Conservation (phyloP, 495 filamentous ascomycete genomes). For the Annulohypoxylon maeteangense region DNA sequence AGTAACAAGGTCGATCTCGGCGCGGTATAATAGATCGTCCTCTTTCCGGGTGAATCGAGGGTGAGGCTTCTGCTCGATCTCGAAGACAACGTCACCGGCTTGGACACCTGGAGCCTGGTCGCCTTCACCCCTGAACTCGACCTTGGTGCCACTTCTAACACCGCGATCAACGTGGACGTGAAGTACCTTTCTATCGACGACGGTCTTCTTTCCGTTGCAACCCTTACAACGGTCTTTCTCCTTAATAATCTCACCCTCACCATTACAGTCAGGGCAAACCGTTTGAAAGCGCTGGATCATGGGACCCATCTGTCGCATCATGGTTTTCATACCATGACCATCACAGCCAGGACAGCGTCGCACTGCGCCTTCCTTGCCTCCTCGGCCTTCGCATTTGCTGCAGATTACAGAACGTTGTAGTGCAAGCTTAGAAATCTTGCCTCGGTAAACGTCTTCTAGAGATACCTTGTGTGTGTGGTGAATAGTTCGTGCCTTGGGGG, state of each 20-base stretch:
- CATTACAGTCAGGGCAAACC: conserved; percentile 96
- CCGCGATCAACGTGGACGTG: conserved; percentile 98
- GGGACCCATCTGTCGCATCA: conserved; percentile 99
- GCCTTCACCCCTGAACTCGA: conserved; percentile 95
- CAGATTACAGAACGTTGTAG: conserved; percentile 98
- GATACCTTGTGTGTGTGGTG: conserved; percentile 98
- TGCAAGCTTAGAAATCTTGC: conserved; percentile 96
- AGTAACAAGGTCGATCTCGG: conserved; percentile 95
- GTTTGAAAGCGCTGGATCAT: conserved; percentile 99
- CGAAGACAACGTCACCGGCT: conserved; percentile 94
- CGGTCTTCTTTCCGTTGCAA: conserved; percentile 96
- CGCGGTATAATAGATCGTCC: conserved; percentile 95
- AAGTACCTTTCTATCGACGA: conserved; percentile 96
- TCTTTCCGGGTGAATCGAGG: conserved; percentile 93
- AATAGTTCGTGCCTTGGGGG: conserved; percentile 94
- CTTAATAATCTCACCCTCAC: conserved; percentile 94
- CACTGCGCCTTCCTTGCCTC: conserved; percentile 96
- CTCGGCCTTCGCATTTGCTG: conserved; percentile 91
- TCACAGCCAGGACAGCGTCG: conserved; percentile 91
- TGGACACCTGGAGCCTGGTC: conserved; percentile 94
- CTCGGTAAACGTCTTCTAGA: conserved; percentile 96
- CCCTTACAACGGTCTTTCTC: conserved; percentile 96
- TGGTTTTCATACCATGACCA: conserved; percentile 97
- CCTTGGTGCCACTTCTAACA: conserved; percentile 91
- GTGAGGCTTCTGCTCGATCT: conserved; percentile 98